Evolutionary conservation across 441 rosid genomes (phyloP).

Genomic region (Populus hybrid): DNA sequence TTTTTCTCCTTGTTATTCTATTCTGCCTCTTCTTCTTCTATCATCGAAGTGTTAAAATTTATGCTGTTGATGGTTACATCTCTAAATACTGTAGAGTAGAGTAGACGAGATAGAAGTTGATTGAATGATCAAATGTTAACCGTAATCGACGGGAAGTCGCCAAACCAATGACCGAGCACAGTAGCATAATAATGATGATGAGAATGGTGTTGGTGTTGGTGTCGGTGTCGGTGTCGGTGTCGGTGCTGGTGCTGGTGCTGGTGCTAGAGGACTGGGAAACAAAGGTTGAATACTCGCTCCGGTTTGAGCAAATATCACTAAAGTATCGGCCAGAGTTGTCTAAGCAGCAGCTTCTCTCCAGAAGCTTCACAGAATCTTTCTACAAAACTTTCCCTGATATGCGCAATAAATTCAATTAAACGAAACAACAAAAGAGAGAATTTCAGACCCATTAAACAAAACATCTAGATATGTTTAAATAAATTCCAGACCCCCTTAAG

Average conservation of each 20-base stretch:
- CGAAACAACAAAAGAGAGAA: too few relatives aligned
- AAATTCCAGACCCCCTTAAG: too few relatives aligned
- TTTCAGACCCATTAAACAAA: too few relatives aligned
- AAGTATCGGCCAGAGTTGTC: slow-evolving; percentile 74
- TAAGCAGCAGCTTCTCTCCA: slow-evolving; percentile 46
- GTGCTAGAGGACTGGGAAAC: slow-evolving; percentile 32
- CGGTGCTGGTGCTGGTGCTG: too few relatives aligned
- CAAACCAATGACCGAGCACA: slow-evolving; percentile 37
- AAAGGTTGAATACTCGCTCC: slow-evolving; percentile 42
- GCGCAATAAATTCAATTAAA: too few relatives aligned
- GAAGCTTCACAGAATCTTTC: slow-evolving; percentile 37
- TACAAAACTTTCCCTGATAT: slow-evolving; percentile 17
- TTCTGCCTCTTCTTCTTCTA: background rate
- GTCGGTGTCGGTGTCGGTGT: background rate
- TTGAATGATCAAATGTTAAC: slow-evolving; percentile 37
- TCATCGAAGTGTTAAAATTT: background rate
- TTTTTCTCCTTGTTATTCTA: slow-evolving; percentile 5
- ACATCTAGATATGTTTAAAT: too few relatives aligned
- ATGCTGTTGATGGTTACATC: slow-evolving; percentile 30
- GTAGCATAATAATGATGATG: slow-evolving; percentile 9
- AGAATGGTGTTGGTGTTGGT: background rate
- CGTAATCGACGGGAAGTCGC: slow-evolving; percentile 80
- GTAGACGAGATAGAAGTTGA: slow-evolving; percentile 25
- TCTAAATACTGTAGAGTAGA: slow-evolving; percentile 17
- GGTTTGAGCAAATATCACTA: slow-evolving; percentile 34